phyloP scores from a whole-genome alignment of 1,284 basidiomycete genomes.

The Papiliotrema fonsecae region DNA sequence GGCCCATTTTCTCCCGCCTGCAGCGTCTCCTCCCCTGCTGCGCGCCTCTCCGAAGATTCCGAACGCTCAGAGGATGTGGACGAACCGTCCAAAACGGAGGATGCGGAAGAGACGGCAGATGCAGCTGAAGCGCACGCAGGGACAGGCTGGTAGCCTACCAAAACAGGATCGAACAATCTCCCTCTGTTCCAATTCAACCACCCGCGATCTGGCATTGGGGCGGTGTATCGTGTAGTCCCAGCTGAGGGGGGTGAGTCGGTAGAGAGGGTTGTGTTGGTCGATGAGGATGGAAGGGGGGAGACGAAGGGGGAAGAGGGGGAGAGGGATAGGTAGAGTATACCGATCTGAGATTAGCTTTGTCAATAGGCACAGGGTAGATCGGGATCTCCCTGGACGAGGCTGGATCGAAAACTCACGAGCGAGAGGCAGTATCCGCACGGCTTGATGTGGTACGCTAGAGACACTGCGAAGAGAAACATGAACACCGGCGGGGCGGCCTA shows the following conservation, averaged over 20 bases:
- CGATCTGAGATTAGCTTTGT: slow-evolving; percentile 16
- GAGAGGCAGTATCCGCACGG: slow-evolving; percentile 37
- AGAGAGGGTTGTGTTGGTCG: background rate
- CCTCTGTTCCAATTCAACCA: slow-evolving; percentile 30
- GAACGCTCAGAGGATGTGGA: background rate
- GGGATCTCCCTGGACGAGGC: background rate
- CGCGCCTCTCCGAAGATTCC: background rate
- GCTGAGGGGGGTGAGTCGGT: background rate
- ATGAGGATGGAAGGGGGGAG: background rate
- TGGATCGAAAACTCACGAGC: slow-evolving; percentile 19
- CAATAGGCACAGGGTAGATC: background rate
- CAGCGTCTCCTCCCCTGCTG: background rate
- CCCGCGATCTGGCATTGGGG: slow-evolving; percentile 23
- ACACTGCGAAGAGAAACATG: slow-evolving; percentile 18
- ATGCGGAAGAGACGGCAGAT: background rate
- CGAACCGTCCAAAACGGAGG: background rate
- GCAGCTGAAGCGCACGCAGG: slow-evolving; percentile 1
- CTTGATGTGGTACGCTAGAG: slow-evolving; percentile 23
- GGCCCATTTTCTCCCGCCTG: background rate
- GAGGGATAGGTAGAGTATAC: slow-evolving; percentile 34
- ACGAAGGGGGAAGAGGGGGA: slow-evolving; percentile 40
- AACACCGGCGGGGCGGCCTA: slow-evolving; percentile 33
- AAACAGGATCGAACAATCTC: slow-evolving; percentile 27
- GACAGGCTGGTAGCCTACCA: slow-evolving; percentile 28
- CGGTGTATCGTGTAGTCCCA: slow-evolving; percentile 8